Percentiles rank a stretch among this genome's conserved stretches.
phyloP scores from a whole-genome alignment of 2,329 filamentous ascomycete species.

The Orbilia ellipsospora region DNA sequence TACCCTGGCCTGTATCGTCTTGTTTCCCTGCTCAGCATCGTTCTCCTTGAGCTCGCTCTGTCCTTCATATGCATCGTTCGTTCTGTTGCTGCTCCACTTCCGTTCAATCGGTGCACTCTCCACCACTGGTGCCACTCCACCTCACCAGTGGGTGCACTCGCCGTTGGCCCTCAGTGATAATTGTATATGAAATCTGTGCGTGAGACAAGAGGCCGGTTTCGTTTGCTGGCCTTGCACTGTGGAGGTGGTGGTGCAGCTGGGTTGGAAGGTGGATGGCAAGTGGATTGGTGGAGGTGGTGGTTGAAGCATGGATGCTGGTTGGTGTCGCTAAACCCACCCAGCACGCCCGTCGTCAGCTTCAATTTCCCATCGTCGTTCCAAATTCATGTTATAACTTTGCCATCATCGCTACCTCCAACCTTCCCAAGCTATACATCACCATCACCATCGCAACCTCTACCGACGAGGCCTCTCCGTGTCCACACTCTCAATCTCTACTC shows the following conservation, averaged over 20 bases:
- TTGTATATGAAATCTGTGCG: not conserved
- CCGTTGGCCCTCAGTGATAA: not conserved
- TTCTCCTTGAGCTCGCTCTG: slow-evolving; percentile 3
- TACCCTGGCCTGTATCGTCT: not conserved
- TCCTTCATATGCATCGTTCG: not conserved
- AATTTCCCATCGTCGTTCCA: slow-evolving; percentile 4
- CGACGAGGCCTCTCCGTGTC: not conserved
- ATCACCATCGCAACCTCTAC: not conserved
- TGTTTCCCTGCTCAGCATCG: not conserved
- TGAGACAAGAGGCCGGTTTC: slow-evolving; percentile 16
- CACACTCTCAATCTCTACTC: not conserved
- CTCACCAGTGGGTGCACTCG: not conserved
- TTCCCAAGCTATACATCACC: not conserved
- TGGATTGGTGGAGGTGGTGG: no score
- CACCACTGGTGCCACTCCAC: no score
- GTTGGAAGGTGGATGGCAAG: no score
- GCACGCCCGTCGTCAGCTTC: slow-evolving; percentile 38
- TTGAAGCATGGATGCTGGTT: not conserved
- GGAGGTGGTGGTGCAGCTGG: no score
- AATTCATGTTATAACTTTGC: not conserved
- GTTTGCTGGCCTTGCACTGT: not conserved
- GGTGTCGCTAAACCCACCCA: slow-evolving; percentile 15
- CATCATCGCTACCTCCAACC: not conserved
- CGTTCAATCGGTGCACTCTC: no score
- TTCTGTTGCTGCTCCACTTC: not conserved